Evolutionary conservation across 2,329 filamentous ascomycete genomes (phyloP).

Genomic region (Neodidymelliopsis sp.): DNA sequence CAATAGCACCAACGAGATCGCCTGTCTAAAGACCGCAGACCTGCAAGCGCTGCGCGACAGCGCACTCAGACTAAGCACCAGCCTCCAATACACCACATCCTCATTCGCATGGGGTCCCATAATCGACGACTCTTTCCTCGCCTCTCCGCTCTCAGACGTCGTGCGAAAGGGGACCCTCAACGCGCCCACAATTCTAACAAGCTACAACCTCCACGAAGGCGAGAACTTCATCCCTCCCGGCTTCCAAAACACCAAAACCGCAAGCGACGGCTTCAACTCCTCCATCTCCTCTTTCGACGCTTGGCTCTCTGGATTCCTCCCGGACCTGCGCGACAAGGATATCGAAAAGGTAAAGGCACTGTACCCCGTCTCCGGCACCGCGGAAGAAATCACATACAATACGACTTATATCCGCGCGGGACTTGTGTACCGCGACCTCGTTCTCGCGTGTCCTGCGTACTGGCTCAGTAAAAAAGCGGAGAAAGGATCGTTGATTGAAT

Average conservation of each 20-base stretch:
- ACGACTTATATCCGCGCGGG: constrained; percentile 62
- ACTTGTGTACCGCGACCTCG: constrained; percentile 64
- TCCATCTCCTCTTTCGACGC: constrained; percentile 58
- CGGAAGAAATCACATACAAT: constrained; percentile 61
- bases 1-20: constrained; percentile 52
- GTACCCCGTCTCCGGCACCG: constrained; percentile 59
- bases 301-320: constrained; percentile 65
- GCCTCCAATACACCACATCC: constrained; percentile 62
- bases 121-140: constrained; percentile 64
- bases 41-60: constrained; percentile 63
- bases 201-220: constrained; percentile 70
- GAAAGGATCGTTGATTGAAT: constrained; percentile 64
- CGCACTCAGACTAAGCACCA: constrained; percentile 57
- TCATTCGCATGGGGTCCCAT: constrained; percentile 69
- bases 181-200: constrained; percentile 58
- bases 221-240: constrained; percentile 66
- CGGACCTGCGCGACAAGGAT: constrained; percentile 53
- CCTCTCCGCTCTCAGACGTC: constrained; percentile 56
- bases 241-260: constrained; percentile 46
- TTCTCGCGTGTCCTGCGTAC: constrained; percentile 66
- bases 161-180: constrained; percentile 52
- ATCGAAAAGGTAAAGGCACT: constrained; percentile 51
- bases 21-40: constrained; percentile 63
- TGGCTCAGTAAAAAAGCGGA: constrained; percentile 61
- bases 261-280: constrained; percentile 58